Percentiles rank a stretch among this genome's conserved stretches.
These are phyloP conservation scores for Tranzscheliella williamsii DNA, from an alignment of 1,284 basidiomycete species.

Conservation along the genomic window DNA sequence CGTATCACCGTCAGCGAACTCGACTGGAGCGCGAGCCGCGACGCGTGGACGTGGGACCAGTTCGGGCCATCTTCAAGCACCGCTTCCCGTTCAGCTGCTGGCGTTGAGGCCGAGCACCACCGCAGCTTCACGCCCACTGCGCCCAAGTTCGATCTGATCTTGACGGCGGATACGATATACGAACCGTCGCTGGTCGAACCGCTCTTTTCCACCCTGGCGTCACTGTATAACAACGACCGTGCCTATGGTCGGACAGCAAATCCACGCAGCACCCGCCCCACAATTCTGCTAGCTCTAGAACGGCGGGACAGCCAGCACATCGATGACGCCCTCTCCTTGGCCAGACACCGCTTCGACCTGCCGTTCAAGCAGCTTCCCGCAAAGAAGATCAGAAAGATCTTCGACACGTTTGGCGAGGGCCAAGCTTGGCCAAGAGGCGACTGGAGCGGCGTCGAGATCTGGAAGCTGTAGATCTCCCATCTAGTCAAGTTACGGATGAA, in stretches of 20 bases:
- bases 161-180: constrained; percentile 85
- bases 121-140: too few species aligned
- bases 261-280: constrained; percentile 65
- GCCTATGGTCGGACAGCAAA: not conserved
- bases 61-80: not conserved
- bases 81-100: not conserved
- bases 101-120: constrained; percentile 53
- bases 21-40: constrained; percentile 64
- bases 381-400: constrained; percentile 69
- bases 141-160: constrained; percentile 70
- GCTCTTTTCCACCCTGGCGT: constrained; percentile 72
- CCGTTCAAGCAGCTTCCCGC: constrained; percentile 68
- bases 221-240: constrained; percentile 69
- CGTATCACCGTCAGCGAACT: constrained; percentile 68
- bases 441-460: constrained; percentile 77
- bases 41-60: constrained; percentile 10
- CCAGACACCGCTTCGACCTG: constrained; percentile 66
- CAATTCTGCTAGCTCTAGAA: constrained; percentile 61
- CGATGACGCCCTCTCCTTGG: constrained; percentile 17
- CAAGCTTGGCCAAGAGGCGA: constrained; percentile 68
- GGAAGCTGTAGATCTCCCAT: constrained; percentile 68
- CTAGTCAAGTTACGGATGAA: too few species aligned
- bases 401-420: constrained; percentile 66
- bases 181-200: constrained; percentile 69
- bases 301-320: constrained; percentile 22